Evolutionary conservation across 2,329 filamentous ascomycete species (phyloP).

Genomic region (Apiospora hydei): DNA sequence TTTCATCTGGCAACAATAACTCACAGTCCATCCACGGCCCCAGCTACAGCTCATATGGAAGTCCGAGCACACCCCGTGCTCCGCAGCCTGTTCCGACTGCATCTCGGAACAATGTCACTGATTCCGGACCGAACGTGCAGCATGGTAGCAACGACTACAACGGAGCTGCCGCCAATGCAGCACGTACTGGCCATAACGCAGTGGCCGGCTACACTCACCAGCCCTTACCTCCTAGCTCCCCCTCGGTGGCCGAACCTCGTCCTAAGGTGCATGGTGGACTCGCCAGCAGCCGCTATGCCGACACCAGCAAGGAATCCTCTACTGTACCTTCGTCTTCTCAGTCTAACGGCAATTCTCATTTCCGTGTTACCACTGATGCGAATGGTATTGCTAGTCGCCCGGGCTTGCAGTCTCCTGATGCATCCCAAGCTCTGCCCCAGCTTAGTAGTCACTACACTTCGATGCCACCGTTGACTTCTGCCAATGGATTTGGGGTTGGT

Average conservation of each 20-base stretch:
- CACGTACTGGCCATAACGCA: neutral
- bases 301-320: neutral
- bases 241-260: neutral
- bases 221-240: neutral
- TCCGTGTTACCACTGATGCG: neutral
- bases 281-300: neutral
- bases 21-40: neutral
- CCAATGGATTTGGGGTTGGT: slow-evolving; percentile 1
- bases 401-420: neutral
- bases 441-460: neutral
- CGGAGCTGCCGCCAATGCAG: neutral
- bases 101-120: neutral
- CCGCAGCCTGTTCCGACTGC: neutral
- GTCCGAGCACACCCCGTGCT: neutral
- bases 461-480: neutral
- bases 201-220: neutral
- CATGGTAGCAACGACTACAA: neutral
- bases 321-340: neutral
- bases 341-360: neutral
- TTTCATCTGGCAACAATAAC: neutral
- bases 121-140: neutral
- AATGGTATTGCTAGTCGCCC: neutral
- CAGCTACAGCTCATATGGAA: neutral
- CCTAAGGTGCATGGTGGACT: neutral
- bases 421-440: neutral